These are phyloP conservation scores for Ophiocordyceps camponoti-leonardi DNA, from an alignment of 2,329 filamentous ascomycete genomes.

Conservation along the genomic window DNA sequence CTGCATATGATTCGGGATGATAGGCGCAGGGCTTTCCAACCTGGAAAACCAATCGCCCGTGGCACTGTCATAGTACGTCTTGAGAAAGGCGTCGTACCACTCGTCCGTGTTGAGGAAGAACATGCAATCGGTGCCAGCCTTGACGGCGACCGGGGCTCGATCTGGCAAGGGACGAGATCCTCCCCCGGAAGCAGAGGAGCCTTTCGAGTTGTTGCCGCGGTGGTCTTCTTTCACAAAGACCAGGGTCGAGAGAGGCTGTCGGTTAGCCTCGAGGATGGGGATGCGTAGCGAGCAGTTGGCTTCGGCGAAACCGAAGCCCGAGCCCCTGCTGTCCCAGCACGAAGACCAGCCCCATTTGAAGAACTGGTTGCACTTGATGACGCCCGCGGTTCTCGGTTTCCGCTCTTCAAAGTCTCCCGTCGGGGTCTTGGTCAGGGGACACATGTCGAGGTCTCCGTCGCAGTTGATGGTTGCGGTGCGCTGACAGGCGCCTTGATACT, in stretches of 20 bases:
- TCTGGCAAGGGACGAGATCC: neutral
- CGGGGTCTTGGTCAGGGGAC: neutral
- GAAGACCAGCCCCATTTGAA: neutral
- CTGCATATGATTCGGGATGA: neutral
- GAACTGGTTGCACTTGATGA: neutral
- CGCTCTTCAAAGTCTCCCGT: neutral
- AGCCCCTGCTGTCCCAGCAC: neutral
- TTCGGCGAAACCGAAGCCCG: neutral
- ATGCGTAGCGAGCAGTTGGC: neutral
- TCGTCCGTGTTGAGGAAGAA: neutral
- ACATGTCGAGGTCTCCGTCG: neutral
- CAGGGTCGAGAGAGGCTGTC: neutral
- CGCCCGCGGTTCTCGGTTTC: neutral
- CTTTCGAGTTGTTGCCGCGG: neutral
- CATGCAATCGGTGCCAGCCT: neutral
- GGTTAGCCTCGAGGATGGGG: neutral
- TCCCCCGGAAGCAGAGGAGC: too few relatives aligned
- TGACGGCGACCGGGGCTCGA: neutral
- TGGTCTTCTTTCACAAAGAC: neutral
- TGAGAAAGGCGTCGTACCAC: neutral
- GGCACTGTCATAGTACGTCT: neutral
- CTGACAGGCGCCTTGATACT: neutral
- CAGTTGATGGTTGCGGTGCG: neutral
- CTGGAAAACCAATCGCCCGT: neutral
- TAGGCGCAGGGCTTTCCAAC: neutral